Evolutionary conservation across 1,284 basidiomycete genomes (phyloP), one percentile per base, ranked within the genome.

Genomic region (Pholiota adiposa): DNA sequence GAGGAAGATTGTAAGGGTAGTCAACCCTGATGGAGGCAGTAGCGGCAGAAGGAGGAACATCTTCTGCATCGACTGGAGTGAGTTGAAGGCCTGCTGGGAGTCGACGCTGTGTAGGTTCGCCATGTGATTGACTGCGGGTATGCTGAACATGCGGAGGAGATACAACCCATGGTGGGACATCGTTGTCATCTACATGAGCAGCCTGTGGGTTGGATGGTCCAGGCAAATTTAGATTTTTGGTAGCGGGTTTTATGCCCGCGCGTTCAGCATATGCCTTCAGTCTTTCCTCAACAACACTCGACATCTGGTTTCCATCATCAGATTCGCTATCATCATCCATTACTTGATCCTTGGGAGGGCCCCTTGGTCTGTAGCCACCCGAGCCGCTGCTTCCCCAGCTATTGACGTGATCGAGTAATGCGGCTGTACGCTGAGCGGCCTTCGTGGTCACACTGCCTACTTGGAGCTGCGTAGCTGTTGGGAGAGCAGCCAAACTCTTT

Each of bases 1-100:
- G 76, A 0, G 90, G 90, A 25, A 93, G 80, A 66, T 89, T 90
- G 73, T 91, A 92, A 3, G 89, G 89, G 69, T 89, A 88, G 4
- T 79, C 79, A 2, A 90, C 25, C 12, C 14, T 27, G 31, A 58
- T 44, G 18, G 56, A 31, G 7, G 56, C 56, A 19, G 56, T 46
- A 4, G 41, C 27, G 12, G 41, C 50, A 6, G 51, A 33, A 29
- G 36, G 18, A 19, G 50, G 51, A 7, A 19, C 21, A 1, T 46
- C 50, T n/a, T 48, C 44, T 0, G 23, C 29, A 19, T 27, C 36
- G 14, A 31, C 33, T 18, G 16, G 54, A 14, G 54, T 50, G 6
- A 56, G 23, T 19, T 38, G 46, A 23, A 56, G 54, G 9, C 54
- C 53, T 23, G 44, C 18, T 9, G 50, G 57, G 2, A 51, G 9